phyloP scores from a whole-genome alignment of 2,329 filamentous ascomycete genomes.

The Verticillium albo-atrum region DNA sequence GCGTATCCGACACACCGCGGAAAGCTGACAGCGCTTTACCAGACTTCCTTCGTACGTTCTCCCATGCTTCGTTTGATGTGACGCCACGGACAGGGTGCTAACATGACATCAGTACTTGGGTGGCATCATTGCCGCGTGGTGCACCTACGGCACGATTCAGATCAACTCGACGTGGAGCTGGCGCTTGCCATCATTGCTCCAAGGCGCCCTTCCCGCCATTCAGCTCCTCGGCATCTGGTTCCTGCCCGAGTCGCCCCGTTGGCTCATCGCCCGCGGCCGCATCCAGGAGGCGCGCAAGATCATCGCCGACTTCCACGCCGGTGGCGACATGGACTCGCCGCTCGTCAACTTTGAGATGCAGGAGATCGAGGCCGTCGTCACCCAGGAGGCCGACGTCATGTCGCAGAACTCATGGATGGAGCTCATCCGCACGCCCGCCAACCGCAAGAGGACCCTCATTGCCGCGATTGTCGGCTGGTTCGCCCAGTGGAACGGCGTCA shows the following conservation, averaged over 20 bases:
- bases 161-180: slow-evolving; percentile 18
- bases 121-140: slow-evolving; percentile 22
- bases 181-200: slow-evolving; percentile 21
- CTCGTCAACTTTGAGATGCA: slow-evolving; percentile 34
- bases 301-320: slow-evolving; percentile 19
- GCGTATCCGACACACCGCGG: slow-evolving; percentile 28
- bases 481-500: slow-evolving; percentile 22
- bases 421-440: slow-evolving; percentile 20
- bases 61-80: not conserved
- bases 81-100: not conserved
- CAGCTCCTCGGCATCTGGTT: slow-evolving; percentile 17
- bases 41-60: slow-evolving; percentile 21
- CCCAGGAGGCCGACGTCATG: not conserved
- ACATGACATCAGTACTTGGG: slow-evolving; percentile 17
- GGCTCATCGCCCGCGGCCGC: slow-evolving; percentile 4
- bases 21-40: slow-evolving; percentile 26
- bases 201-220: slow-evolving; percentile 15
- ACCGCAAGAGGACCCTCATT: slow-evolving; percentile 20
- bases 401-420: slow-evolving; percentile 1
- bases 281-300: slow-evolving; percentile 8
- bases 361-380: slow-evolving; percentile 29
- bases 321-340: slow-evolving; percentile 23
- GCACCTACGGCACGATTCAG: slow-evolving; percentile 20
- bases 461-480: slow-evolving; percentile 17
- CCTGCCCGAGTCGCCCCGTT: slow-evolving; percentile 20